Evolutionary conservation across 108 stramenopile genomes (phyloP), one percentile per base, ranked within the genome.

Genomic region (Nannochloropsis oceanica): DNA sequence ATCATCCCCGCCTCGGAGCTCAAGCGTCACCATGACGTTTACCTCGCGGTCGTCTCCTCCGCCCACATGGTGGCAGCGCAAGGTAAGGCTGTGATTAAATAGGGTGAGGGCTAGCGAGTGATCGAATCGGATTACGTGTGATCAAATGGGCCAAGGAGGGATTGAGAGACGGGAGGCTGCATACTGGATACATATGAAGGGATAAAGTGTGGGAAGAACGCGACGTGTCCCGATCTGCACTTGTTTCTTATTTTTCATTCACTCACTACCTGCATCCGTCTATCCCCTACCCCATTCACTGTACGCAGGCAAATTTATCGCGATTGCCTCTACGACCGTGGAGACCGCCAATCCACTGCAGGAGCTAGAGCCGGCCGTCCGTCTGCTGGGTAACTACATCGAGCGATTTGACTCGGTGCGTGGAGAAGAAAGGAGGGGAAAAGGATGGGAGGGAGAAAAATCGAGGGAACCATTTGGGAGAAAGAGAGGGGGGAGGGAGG

Each of bases 1-100:
- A 96, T 99, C 92, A 95, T 99, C 83, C 99, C 99, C 79, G 96
- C 96, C 27, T 93, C 95, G 44, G 97, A 99, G 91, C 95, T 97
- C 43, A 43, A 43, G 26, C 87, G 98, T 44, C 91, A 92, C 85
- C 93, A 98, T 87, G 99, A 99, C 89, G 93, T 99, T 85, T 99
- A 99, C 91, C 95, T 99, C 44, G 95, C 95, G 92, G 92, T 93
- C 59, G 88, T 99, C 83, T 91, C 93, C 27, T 80, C 91, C 79
- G 79, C 91, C 22, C 93, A 96, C 87, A 89, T 92, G 26, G 96
- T 95, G 26, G 91, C 94, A 46, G 92, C 95, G 8, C 85, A 89
- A 81, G 80, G 80, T 9, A 81, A 11, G 80, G 25, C 8, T 34
- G 34, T 34, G 34, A 34, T 34, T 34, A 5, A 3, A 73, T 34